Conservation (phyloP, 23 red algal genomes). For the Gracilaria caudata region DNA sequence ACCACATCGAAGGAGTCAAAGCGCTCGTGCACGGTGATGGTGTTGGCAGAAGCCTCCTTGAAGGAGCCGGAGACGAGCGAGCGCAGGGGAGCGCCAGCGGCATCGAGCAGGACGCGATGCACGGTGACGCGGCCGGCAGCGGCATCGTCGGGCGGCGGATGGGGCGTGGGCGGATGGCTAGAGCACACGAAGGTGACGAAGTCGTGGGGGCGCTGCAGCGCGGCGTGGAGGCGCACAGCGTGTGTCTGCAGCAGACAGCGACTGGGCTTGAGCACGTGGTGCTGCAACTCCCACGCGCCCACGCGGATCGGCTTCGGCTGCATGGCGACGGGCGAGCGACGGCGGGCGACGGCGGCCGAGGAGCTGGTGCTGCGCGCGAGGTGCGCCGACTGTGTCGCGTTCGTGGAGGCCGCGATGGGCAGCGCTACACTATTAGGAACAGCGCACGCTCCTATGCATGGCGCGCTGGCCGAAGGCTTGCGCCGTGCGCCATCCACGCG, state of each 20-base stretch:
- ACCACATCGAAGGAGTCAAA: slow-evolving; percentile 19
- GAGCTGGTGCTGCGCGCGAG: neutral
- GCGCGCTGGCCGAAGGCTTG: too few relatives aligned
- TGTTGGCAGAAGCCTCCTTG: slow-evolving; percentile 15
- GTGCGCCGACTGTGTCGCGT: neutral
- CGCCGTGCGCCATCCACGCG: neutral
- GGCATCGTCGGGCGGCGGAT: slow-evolving; percentile 13
- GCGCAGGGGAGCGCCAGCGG: slow-evolving; percentile 36
- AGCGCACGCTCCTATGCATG: too few relatives aligned
- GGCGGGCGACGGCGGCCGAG: neutral
- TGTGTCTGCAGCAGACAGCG: slow-evolving; percentile 48
- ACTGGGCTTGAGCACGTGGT: slow-evolving; percentile 42
- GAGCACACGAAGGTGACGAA: slow-evolving; percentile 46
- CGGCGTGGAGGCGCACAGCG: slow-evolving; percentile 21
- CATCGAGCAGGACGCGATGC: slow-evolving; percentile 29
- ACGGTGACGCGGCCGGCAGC: slow-evolving; percentile 23
- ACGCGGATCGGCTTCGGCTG: slow-evolving; percentile 48
- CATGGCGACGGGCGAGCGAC: neutral
- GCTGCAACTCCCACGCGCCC: slow-evolving; percentile 46
- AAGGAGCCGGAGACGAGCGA: slow-evolving; percentile 34
- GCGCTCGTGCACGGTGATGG: slow-evolving; percentile 52
- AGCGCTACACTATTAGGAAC: too few relatives aligned
- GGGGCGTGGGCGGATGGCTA: slow-evolving; percentile 29
- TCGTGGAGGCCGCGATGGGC: neutral
- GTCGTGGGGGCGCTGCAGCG: slow-evolving; percentile 4